phyloP scores from a whole-genome alignment of 83 land plant genomes.

The Picea mariana region DNA sequence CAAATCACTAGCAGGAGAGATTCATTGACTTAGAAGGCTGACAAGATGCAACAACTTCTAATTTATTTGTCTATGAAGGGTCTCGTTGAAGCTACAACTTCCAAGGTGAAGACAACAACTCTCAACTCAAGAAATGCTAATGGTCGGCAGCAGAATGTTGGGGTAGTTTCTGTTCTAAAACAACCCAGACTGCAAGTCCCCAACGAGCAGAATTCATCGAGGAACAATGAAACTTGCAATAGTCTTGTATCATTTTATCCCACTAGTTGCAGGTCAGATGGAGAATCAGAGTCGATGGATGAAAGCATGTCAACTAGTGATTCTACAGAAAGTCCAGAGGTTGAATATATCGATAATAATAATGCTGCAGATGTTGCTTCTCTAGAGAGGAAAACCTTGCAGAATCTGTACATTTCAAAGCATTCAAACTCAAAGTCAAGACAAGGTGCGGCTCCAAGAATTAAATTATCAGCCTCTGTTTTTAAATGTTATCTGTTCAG shows the following conservation, averaged over 20 bases:
- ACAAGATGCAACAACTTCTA: neutral
- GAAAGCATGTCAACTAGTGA: conserved; percentile 60
- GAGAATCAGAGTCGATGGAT: conserved; percentile 49
- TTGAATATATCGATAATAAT: conserved; percentile 52
- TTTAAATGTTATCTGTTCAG: neutral
- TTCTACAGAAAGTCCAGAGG: conserved; percentile 57
- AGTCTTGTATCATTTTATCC: conserved; percentile 21
- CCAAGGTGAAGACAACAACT: conserved; percentile 31
- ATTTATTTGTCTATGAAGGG: conserved; percentile 26
- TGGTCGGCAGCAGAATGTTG: conserved; percentile 1
- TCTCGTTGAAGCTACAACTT: conserved; percentile 16
- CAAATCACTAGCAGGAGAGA: neutral
- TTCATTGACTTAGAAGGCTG: neutral
- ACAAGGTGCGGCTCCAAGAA: neutral
- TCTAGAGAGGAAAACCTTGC: conserved; percentile 42
- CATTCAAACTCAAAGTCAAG: conserved; percentile 11
- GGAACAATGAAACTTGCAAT: conserved; percentile 11
- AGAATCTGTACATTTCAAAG: conserved; percentile 48
- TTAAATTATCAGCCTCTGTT: neutral
- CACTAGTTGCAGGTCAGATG: conserved; percentile 33
- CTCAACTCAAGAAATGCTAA: conserved; percentile 4
- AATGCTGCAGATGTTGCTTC: conserved; percentile 37
- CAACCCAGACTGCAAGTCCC: conserved; percentile 10
- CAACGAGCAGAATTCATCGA: neutral
- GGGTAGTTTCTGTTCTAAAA: neutral